Base-by-base conservation (phyloP, 1,284 basidiomycete species). In the Cystobasidium slooffiae region DNA sequence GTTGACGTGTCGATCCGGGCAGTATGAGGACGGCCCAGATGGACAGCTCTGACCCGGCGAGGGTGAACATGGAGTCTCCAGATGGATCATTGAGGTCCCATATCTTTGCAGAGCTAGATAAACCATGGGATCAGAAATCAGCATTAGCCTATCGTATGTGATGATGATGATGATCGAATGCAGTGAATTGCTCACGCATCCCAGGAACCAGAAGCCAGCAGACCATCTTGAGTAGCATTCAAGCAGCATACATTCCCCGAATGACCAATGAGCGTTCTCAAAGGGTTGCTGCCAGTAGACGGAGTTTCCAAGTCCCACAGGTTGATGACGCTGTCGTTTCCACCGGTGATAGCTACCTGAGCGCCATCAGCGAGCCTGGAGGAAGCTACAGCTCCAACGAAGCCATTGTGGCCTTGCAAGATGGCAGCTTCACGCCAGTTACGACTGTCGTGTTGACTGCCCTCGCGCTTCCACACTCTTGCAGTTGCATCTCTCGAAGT, bases 201-300 rank as follows among this genome's bases (percentile, higher is more conserved):
- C 95, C 96, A 98, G 75, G 93, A 95, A 24, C 96, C 95, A n/a
- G 93, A 94, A 69, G 95, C 88, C 75, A 96, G 88, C 72, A 88
- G 85, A 6, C 92, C 91, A 70, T 86, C 85, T 12, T 87, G 82
- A 22, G 88, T 87, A 6, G 88, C 87, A 80, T 93, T 87, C 75
- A 99, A 85, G 37, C 93, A 87, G 82, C 96, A 99, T 16, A 99
- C 88, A 80, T 99, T 99, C 68, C 91, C 89, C 6, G 88, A 87
- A 82, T 99, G 97, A 44, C 95, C 97, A 46, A 84, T 77, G 44
- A 84, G 70, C 0, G 78, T 80, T 73, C 79, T 76, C 31, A 69
- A 70, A 9, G 82, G 80, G 37, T 58, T 31, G 22, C 51, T 56
- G n/a, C 37, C 18, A 18, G 51, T 14, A 9, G 24, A 24, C 12